These are phyloP conservation scores for Golubevia sp. DNA, from an alignment of 1,284 basidiomycete species.

Conservation along the genomic window DNA sequence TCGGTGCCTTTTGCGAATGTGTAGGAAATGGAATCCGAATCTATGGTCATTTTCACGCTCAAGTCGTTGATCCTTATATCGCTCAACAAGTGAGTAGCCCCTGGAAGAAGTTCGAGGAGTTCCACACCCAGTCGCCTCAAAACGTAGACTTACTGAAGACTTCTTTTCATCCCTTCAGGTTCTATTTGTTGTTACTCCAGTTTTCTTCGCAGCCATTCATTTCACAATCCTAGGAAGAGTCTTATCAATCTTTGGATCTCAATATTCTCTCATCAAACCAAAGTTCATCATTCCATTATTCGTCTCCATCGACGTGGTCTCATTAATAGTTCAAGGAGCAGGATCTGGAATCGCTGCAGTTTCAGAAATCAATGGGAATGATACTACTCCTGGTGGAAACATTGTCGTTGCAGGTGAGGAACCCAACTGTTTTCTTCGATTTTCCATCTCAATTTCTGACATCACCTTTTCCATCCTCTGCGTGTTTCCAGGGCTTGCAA, in stretches of 20 bases:
- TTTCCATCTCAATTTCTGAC: background rate
- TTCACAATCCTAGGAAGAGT: constrained; percentile 12
- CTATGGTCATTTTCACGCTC: constrained; percentile 8
- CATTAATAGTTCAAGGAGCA: constrained; percentile 8
- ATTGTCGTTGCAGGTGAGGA: constrained; percentile 6
- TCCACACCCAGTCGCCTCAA: no score
- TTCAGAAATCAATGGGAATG: background rate
- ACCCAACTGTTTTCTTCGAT: background rate
- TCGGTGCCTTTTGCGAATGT: background rate
- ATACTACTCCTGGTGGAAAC: background rate
- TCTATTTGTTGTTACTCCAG: constrained; percentile 11
- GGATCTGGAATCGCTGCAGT: constrained; percentile 6
- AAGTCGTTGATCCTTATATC: constrained; percentile 5
- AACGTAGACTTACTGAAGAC: no score
- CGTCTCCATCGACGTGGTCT: constrained; percentile 8
- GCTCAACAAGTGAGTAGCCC: constrained; percentile 6
- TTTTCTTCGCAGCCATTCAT: constrained; percentile 11
- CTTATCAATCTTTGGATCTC: background rate
- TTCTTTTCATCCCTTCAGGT: constrained; percentile 1
- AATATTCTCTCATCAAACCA: constrained; percentile 3
- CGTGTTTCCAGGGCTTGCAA: constrained; percentile 1
- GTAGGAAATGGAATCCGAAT: constrained; percentile 9
- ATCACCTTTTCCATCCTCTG: background rate
- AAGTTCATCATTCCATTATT: constrained; percentile 8
- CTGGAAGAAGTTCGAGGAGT: no score